phyloP scores from a whole-genome alignment of 2,329 filamentous ascomycete species.

The Penicillium decumbens region DNA sequence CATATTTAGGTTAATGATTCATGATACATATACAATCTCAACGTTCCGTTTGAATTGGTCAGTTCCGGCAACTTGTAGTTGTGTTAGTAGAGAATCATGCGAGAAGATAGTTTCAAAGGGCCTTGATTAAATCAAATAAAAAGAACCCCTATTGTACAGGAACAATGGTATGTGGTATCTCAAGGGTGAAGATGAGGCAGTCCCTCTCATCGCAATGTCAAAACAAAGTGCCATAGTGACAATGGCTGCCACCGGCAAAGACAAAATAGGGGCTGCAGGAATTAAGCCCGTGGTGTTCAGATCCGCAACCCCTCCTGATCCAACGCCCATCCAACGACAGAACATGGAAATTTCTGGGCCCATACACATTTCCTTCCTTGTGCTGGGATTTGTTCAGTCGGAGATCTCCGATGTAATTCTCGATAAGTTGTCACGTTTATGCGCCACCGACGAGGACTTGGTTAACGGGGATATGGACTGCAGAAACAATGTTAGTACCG shows the following conservation, averaged over 20 bases:
- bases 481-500: conserved; percentile 13
- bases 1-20: conserved; percentile 4
- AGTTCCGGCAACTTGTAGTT: background rate
- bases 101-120: conserved; percentile 1
- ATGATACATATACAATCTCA: conserved; percentile 5
- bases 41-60: background rate
- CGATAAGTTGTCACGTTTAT: conserved; percentile 19
- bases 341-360: background rate
- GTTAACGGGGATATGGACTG: conserved; percentile 50
- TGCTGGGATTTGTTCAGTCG: background rate
- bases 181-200: conserved; percentile 18
- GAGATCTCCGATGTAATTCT: background rate
- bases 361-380: no score
- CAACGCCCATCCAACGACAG: background rate
- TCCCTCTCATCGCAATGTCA: conserved; percentile 17
- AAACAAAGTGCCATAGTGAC: conserved; percentile 15
- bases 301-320: background rate
- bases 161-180: conserved; percentile 25
- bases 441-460: conserved; percentile 49
- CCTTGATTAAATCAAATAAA: conserved; percentile 19
- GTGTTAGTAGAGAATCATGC: background rate
- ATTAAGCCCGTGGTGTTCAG: background rate
- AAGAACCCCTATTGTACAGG: conserved; percentile 21
- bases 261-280: conserved; percentile 6
- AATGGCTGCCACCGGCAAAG: conserved; percentile 5